Evolutionary conservation across 495 filamentous ascomycete genomes (phyloP), one percentile per base, ranked within the genome.

Genomic region (Penicillium turbatum): DNA sequence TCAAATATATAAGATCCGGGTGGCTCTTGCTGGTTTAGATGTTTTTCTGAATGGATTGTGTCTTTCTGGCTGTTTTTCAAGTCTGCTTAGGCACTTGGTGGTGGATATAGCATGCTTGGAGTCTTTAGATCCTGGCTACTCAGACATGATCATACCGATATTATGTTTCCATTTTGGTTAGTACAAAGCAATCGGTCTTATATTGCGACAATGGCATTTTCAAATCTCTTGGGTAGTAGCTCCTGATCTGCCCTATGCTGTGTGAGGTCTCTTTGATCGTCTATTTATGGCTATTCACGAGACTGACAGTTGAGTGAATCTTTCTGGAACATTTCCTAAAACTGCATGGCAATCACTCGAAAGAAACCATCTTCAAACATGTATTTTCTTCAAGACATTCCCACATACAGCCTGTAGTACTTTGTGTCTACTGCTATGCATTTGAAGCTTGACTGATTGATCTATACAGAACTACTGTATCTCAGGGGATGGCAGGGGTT

Each of bases 171-270:
- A 35, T 29, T n/a, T 15, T 6, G 16, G 26, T 29, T 29, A 35
- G 11, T 27, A 24, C 7, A 15, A 11, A 35, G 31, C n/a, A 40
- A 34, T 27, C 9, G 13, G 49, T 43, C 15, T 51, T 30, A 42
- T 34, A 27, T 42, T 34, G 29, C 40, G 24, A 51, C 31, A 51
- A 43, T 35, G 39, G 19, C 39, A 51, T 31, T 36, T 42, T 43
- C 13, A 12, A 13, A 1, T 24, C 26, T 38, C 24, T 49, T 13
- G 21, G 21, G 26, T 16, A 1, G 7, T 6, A 1, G 2, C 19
- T 26, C 19, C 34, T 49, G 47, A 39, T 39, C 47, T 39, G 21
- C 38, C 30, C 19, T 35, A n/a, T 51, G 2, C 12, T 51, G 5
- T 51, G 17, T 27, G 17, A n/a, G 30, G 32, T 41, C 16, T 6